Conservation (phyloP, 306 rosid species). For the Senna siamea region DNA sequence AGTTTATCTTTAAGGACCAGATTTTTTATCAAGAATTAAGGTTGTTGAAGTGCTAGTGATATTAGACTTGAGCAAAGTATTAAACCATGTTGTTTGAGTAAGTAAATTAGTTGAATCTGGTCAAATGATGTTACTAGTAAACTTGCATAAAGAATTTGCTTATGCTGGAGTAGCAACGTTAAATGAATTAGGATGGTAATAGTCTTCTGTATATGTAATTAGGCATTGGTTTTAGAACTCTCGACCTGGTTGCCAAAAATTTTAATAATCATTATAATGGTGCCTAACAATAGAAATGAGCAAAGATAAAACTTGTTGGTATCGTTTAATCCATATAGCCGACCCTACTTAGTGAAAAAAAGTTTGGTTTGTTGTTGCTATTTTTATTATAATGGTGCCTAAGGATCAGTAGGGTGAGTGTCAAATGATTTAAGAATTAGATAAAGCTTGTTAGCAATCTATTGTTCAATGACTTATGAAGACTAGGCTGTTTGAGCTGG, state of each 20-base stretch:
- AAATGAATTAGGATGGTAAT: too few relatives aligned
- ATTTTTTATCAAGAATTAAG: constrained; percentile 30
- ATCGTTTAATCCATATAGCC: too few relatives aligned
- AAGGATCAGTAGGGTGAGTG: neutral
- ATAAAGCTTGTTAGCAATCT: neutral
- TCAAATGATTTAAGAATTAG: neutral
- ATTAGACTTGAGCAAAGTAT: too few relatives aligned
- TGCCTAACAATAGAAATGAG: too few relatives aligned
- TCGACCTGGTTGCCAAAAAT: neutral
- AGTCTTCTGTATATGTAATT: neutral
- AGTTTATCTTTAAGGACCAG: constrained; percentile 3
- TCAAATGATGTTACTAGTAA: neutral
- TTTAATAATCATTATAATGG: too few relatives aligned
- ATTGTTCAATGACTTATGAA: neutral
- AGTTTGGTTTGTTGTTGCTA: too few relatives aligned
- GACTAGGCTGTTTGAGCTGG: neutral
- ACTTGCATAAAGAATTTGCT: constrained; percentile 4
- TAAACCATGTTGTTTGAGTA: neutral
- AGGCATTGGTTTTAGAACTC: neutral
- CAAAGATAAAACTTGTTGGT: too few relatives aligned
- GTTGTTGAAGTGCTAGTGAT: too few relatives aligned
- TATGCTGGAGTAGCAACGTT: constrained; percentile 6
- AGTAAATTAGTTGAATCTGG: constrained; percentile 14
- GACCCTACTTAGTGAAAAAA: too few relatives aligned
- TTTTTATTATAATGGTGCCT: too few relatives aligned